Conservation (phyloP, 2,329 filamentous ascomycete species). For the Diplodia sapinea region DNA sequence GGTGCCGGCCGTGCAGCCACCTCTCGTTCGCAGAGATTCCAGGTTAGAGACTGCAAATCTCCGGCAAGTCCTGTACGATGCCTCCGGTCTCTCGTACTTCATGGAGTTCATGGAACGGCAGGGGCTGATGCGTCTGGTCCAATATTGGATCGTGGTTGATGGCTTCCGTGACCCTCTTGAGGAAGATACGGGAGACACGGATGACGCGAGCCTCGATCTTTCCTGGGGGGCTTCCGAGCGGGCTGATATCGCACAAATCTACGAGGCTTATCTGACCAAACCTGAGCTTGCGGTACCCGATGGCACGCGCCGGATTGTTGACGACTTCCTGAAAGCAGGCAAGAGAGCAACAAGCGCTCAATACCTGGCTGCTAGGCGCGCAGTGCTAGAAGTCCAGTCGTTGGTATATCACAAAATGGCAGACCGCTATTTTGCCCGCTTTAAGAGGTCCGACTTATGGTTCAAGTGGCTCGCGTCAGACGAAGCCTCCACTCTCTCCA, state of each 20-base stretch:
- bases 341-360: slow-evolving; percentile 76
- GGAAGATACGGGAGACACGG: slow-evolving; percentile 75
- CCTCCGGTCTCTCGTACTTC: slow-evolving; percentile 93
- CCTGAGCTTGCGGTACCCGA: slow-evolving; percentile 79
- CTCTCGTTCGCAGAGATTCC: slow-evolving; percentile 57
- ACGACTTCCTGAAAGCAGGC: slow-evolving; percentile 78
- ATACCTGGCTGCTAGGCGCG: slow-evolving; percentile 80
- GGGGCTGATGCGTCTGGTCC: slow-evolving; percentile 82
- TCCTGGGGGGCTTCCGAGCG: slow-evolving; percentile 85
- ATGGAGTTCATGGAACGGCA: slow-evolving; percentile 99
- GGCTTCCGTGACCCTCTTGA: slow-evolving; percentile 94
- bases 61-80: slow-evolving; percentile 84
- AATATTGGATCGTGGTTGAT: slow-evolving; percentile 98
- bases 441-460: slow-evolving; percentile 91
- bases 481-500: slow-evolving; percentile 59
- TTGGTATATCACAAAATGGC: slow-evolving; percentile 84
- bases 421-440: slow-evolving; percentile 77
- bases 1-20: slow-evolving; percentile 48
- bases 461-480: slow-evolving; percentile 95
- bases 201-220: slow-evolving; percentile 56
- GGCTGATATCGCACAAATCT: slow-evolving; percentile 86
- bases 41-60: slow-evolving; percentile 76
- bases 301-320: slow-evolving; percentile 71
- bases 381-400: slow-evolving; percentile 82
- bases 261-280: slow-evolving; percentile 84